Evolutionary conservation across 169 alveolate species (phyloP), one percentile per base, ranked within the genome.

Genomic region (Plasmodium chabaudi): DNA sequence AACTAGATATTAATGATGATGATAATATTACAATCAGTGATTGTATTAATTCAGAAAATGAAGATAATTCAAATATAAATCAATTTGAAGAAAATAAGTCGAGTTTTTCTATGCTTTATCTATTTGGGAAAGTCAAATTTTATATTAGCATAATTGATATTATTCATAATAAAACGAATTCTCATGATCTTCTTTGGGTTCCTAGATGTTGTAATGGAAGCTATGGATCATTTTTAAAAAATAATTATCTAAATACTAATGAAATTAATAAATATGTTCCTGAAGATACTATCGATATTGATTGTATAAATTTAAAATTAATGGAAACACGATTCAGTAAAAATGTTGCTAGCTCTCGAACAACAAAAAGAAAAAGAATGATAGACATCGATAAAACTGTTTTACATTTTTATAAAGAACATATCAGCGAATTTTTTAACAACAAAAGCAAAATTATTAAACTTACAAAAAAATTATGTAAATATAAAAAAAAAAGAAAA

Each of bases 341-440:
- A 82, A 82, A 82, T 67, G 90, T 82, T 12, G 90, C 90, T 27
- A 82, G 84, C 72, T 82, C 90, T 7, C 67, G 90, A 39, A 82
- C 90, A 23, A 82, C 90, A 46, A 82, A 82, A 82, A 82, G 90
- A 70, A 82, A 82, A 82, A 82, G 90, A 70, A 82, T 82, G 90
- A 82, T 82, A 25, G 90, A 82, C 12, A 82, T 82, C n/a, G 90
- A 82, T 19, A 82, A 82, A 82, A 82, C 90, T 9, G 90, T 82
- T 42, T 42, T 82, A 27, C 90, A 82, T 59, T 82, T 67, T 67
- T 82, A 82, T 46, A 82, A 82, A 82, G 90, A 82, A 65, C 90
- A 82, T 59, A 82, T 82, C 42, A 82, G 90, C 46, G 90, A 82
- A 44, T 82, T 82, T 17, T 82, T 82, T 60, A 82, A 65, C 27